Base-by-base conservation (phyloP, 2,329 filamentous ascomycete genomes). In the Thermothelomyces thermophilus region DNA sequence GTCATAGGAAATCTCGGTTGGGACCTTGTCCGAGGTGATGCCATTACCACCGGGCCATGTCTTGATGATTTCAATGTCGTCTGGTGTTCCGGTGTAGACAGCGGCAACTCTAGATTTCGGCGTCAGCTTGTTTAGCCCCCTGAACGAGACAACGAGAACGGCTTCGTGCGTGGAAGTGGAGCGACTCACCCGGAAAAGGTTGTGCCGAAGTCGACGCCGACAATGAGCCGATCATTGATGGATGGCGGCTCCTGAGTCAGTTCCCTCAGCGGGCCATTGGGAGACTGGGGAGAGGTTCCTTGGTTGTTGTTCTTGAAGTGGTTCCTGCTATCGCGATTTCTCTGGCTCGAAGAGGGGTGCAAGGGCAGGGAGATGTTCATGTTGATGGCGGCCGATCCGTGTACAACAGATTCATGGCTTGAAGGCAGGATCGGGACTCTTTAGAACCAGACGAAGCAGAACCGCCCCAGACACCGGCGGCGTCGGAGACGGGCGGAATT, bases 1-100 rank as follows among this genome's bases (percentile, higher is more conserved):
- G 51, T 77, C 73, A 59, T 82, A 82, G 56, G 85, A 83, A 47
- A 90, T 84, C 65, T 90, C 86, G 13, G 86, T 89, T 1, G 87
- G 86, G 2, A 90, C 86, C 72, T 91, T 91, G 71, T 91, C 86
- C 31, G 85, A 89, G n/a, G 87, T 90, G 68, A 90, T 88, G 60
- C 86, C 86, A 62, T 90, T 90, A 24, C 85, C 85, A 22, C 87
- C 87, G 0, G 87, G 86, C 87, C 87, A 91, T 13, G 80, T 84
- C 70, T 89, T 90, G 71, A 90, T 89, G 60, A 90, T 87, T 63
- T 90, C 85, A 51, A 90, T 74, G 64, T 90, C 86, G 64, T 90
- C 86, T 11, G 86, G 86, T 1, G 82, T 87, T 3, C 81, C 84
- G 13, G 83, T 86, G 60, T 88, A 87, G 3, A 87, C 83, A 26